Evolutionary conservation across 345 rosid genomes (phyloP).

Genomic region (Microcos paniculata): DNA sequence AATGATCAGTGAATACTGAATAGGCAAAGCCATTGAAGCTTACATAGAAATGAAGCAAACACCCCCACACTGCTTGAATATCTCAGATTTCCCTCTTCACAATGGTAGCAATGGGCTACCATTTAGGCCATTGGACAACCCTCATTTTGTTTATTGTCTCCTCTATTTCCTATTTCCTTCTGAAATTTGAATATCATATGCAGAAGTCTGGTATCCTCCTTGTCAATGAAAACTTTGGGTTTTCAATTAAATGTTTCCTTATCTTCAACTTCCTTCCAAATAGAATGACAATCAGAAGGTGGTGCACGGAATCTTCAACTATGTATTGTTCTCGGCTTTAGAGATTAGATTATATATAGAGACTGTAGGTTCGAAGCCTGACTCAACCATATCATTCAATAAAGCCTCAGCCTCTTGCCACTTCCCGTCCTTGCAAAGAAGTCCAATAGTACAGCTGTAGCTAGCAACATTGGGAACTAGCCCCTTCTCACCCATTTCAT

Average conservation of each 20-base stretch:
- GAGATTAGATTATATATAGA: conserved; percentile 43
- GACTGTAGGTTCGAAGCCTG: conserved; percentile 46
- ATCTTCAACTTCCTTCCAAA: neutral
- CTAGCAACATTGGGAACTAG: conserved; percentile 67
- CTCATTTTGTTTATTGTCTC: neutral
- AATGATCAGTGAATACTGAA: neutral
- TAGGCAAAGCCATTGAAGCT: neutral
- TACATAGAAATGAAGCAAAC: neutral
- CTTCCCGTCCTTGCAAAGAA: conserved; percentile 65
- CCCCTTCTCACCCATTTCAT: conserved; percentile 56
- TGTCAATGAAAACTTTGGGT: neutral
- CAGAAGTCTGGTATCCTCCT: neutral
- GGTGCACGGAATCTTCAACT: neutral
- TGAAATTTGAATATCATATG: neutral
- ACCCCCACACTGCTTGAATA: neutral
- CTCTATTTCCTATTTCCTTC: neutral
- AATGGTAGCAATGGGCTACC: neutral
- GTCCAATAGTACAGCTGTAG: conserved; percentile 50
- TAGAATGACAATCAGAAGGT: neutral
- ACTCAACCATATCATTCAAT: conserved; percentile 47
- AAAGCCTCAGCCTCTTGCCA: conserved; percentile 60
- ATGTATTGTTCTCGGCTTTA: conserved; percentile 31
- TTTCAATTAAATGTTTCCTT: neutral
- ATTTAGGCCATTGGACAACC: neutral
- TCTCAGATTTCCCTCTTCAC: neutral